A percentile compares a stretch with the other conserved stretches of the same genome.
Evolutionary conservation across 2,329 filamentous ascomycete species (phyloP).

Genomic region (Colletotrichum destructivum): DNA sequence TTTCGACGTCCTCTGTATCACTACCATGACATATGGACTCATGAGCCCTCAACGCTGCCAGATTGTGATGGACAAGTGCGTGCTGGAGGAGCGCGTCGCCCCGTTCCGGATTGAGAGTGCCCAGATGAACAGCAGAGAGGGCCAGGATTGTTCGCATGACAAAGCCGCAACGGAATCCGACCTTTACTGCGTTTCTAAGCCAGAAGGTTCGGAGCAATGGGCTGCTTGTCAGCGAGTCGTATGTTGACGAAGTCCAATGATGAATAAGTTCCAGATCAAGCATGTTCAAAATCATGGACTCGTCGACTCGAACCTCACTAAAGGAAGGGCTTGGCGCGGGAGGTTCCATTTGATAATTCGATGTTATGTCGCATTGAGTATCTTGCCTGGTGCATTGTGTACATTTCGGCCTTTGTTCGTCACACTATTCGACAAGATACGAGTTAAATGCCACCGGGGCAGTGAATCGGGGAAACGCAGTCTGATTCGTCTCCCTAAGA

Average conservation of each 20-base stretch:
- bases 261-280: constrained; percentile 67
- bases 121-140: constrained; percentile 64
- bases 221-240: constrained; percentile 60
- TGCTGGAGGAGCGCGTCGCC: background rate
- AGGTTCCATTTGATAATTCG: background rate
- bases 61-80: constrained; percentile 15
- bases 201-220: constrained; percentile 60
- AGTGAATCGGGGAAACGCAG: background rate
- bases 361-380: constrained; percentile 53
- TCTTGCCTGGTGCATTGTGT: constrained; percentile 57
- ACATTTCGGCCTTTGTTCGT: constrained; percentile 55
- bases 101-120: constrained; percentile 47
- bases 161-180: constrained; percentile 62
- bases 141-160: constrained; percentile 65
- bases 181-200: constrained; percentile 60
- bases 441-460: background rate
- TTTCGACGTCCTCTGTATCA: background rate
- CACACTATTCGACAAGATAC: constrained; percentile 50
- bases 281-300: constrained; percentile 49
- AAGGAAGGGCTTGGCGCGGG: background rate
- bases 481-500: background rate
- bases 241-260: constrained; percentile 65
- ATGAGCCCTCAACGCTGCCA: background rate
- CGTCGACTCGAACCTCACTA: background rate
- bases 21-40: background rate